phyloP scores from a whole-genome alignment of 805 yeast species.

The Candida jianshihensis region DNA sequence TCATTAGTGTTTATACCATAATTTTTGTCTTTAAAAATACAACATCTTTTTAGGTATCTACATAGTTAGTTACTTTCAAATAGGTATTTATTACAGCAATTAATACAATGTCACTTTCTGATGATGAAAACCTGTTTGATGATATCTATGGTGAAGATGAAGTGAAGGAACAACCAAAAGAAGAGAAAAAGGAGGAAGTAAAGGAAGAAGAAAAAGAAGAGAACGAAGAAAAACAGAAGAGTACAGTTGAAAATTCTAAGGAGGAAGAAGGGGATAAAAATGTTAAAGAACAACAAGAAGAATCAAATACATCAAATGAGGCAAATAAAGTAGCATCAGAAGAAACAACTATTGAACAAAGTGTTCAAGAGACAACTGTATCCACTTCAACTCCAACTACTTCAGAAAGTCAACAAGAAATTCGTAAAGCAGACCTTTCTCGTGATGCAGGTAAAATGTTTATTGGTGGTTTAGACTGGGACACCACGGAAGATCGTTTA shows the following conservation, averaged over 20 bases:
- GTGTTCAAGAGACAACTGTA: neutral
- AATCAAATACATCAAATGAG: constrained; percentile 1
- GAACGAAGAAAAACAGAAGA: constrained; percentile 11
- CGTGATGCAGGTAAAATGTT: constrained; percentile 88
- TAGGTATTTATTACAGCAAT: too few relatives aligned
- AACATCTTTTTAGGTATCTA: too few relatives aligned
- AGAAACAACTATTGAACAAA: neutral
- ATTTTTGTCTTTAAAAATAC: too few relatives aligned
- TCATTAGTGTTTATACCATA: too few relatives aligned
- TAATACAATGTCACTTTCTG: constrained; percentile 51
- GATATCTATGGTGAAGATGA: constrained; percentile 61
- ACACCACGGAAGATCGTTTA: constrained; percentile 84
- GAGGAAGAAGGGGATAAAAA: constrained; percentile 9
- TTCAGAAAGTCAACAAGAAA: constrained; percentile 2
- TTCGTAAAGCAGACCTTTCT: constrained; percentile 40
- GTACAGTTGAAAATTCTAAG: constrained; percentile 8
- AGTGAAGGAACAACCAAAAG: constrained; percentile 9
- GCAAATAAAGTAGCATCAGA: neutral
- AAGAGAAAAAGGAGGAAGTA: constrained; percentile 20
- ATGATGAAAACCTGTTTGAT: constrained; percentile 90
- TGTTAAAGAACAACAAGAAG: constrained; percentile 3
- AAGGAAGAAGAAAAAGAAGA: constrained; percentile 21
- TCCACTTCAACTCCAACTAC: constrained; percentile 11
- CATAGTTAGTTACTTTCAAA: too few relatives aligned
- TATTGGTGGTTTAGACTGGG: constrained; percentile 97